Evolutionary conservation across 1,139 yeast genomes (phyloP), one percentile per base, ranked within the genome.

Genomic region (Suhomyces guaymorum): DNA sequence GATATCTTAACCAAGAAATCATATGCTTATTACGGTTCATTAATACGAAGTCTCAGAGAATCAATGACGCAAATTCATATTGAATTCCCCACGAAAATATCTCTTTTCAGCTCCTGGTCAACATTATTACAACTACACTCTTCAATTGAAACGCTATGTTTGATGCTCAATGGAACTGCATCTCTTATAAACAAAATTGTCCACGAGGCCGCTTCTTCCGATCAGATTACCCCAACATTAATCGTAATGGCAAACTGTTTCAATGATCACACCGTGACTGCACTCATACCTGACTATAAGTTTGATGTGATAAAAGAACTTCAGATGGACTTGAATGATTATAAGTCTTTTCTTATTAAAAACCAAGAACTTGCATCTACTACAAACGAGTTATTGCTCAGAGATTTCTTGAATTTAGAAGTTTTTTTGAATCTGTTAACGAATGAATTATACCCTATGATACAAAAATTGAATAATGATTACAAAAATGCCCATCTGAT

Each of bases 51-150:
- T 30, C 52, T 69, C 21, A 46, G 72, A 24, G 59, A 58, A 28
- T 57, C 69, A 1, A 52, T 68, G 24, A 52, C 51, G 17, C 44
- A 49, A 15, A 53, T 56, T 28, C 67, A 63, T 36, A 51, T 62
- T 10, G 73, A 67, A 36, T 63, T 55, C 38, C 62, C 73, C 2
- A 60, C 70, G 3, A 57, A 61, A 26, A 61, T 69, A 18, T 67
- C 73, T 8, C 51, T 68, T 28, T 57, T 63, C 34, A 56, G 70
- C 1, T 59, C 68, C 2, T 66, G 70, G 62, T 55, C 70, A 1
- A 57, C 63, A 13, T 63, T 60, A 39, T 50, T 67, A 26, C 64
- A 66, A 29, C 46, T 55, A 11, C 62, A 61, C 38, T 55, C 70
- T 1, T 59, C 64, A n/a, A 50, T 61, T 15, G 58, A 60, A 13